These are phyloP conservation scores for Ogataea saltuana DNA, from an alignment of 805 yeast species.

Conservation along the genomic window DNA sequence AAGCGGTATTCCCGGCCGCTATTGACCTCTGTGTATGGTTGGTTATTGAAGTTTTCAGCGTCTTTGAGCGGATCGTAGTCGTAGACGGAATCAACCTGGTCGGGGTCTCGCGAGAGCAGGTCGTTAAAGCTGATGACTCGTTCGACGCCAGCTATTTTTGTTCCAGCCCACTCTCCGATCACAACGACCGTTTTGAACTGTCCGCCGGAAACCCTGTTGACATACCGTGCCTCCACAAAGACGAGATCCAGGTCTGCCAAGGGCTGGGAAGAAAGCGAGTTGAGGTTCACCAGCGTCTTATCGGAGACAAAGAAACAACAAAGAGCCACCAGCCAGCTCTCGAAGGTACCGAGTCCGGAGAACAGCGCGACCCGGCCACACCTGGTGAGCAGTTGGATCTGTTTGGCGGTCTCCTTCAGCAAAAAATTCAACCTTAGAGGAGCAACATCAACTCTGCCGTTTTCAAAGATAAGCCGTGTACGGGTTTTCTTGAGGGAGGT, in stretches of 20 bases:
- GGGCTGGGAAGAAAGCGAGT: conserved; percentile 42
- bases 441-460: background rate
- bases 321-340: conserved; percentile 26
- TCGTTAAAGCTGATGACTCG: conserved; percentile 32
- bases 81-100: conserved; percentile 11
- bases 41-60: conserved; percentile 27
- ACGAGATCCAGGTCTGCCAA: conserved; percentile 41
- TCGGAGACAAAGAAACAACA: conserved; percentile 39
- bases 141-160: conserved; percentile 29
- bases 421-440: background rate
- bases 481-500: conserved; percentile 36
- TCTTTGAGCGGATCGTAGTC: conserved; percentile 26
- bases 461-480: background rate
- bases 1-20: conserved; percentile 28
- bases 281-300: conserved; percentile 40
- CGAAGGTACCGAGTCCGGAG: conserved; percentile 21
- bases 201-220: conserved; percentile 9
- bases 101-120: conserved; percentile 4
- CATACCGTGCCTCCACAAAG: conserved; percentile 20
- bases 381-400: conserved; percentile 30
- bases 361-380: conserved; percentile 26
- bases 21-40: conserved; percentile 31
- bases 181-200: conserved; percentile 33
- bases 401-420: conserved; percentile 31
- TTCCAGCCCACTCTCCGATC: conserved; percentile 21